These are phyloP conservation scores for Edaphochlamys debaryana DNA, from an alignment of 139 green algal species.

Conservation along the genomic window DNA sequence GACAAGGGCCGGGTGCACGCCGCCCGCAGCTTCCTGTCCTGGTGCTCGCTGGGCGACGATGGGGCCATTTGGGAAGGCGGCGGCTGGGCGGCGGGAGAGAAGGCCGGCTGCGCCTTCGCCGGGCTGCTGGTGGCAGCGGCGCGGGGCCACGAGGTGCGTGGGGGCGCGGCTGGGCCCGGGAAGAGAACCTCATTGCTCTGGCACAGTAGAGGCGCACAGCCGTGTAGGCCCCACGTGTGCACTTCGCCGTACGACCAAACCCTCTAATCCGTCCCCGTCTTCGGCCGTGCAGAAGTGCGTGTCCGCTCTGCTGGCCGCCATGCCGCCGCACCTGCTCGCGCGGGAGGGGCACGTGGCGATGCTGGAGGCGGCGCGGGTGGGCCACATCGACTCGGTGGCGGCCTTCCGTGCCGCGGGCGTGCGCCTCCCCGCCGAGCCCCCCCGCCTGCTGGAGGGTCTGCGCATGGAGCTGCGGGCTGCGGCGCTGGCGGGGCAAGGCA, in stretches of 20 bases:
- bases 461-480: too few relatives aligned
- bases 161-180: too few relatives aligned
- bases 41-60: not conserved
- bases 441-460: too few relatives aligned
- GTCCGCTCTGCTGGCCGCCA: constrained; percentile 1
- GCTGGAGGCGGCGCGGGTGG: constrained; percentile 31
- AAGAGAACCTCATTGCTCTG: too few relatives aligned
- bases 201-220: too few relatives aligned
- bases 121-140: constrained; percentile 29
- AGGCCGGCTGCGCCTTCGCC: constrained; percentile 15
- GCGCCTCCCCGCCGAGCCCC: not conserved
- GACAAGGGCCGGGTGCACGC: constrained; percentile 10
- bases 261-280: too few relatives aligned
- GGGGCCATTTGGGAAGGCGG: not conserved
- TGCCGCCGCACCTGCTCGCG: not conserved
- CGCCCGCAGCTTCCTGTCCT: not conserved
- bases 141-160: constrained; percentile 19
- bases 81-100: not conserved
- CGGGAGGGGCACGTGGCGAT: not conserved
- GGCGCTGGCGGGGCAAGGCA: too few relatives aligned
- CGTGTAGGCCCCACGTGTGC: too few relatives aligned
- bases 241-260: too few relatives aligned
- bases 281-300: too few relatives aligned
- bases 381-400: not conserved
- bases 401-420: constrained; percentile 3